These are phyloP conservation scores for Phytophthora gonapodyides DNA, from an alignment of 352 stramenopile species.

Conservation along the genomic window DNA sequence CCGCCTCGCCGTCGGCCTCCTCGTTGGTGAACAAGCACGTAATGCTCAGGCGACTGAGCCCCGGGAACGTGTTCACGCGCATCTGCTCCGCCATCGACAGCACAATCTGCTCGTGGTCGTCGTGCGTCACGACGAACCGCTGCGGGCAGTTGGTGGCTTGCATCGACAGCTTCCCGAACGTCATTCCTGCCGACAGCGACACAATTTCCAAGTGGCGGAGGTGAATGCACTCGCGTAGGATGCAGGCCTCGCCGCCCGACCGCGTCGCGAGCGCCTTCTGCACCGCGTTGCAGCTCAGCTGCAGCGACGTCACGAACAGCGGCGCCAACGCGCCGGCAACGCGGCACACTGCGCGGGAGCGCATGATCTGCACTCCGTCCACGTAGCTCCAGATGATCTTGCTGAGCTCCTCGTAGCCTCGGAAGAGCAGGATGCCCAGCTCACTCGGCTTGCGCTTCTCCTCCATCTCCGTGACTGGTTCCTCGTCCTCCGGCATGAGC, in stretches of 20 bases:
- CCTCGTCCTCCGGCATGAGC: constrained; percentile 23
- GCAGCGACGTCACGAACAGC: constrained; percentile 71
- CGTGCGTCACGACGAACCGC: constrained; percentile 86
- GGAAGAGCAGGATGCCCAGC: constrained; percentile 62
- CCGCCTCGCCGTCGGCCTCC: constrained; percentile 79
- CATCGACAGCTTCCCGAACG: constrained; percentile 86
- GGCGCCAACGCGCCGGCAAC: constrained; percentile 47
- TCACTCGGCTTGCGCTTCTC: constrained; percentile 32
- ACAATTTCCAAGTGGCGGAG: constrained; percentile 77
- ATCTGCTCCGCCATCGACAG: constrained; percentile 73
- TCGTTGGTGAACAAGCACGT: constrained; percentile 89
- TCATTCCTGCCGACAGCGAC: constrained; percentile 80
- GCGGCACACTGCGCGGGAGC: constrained; percentile 59
- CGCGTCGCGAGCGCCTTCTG: constrained; percentile 60
- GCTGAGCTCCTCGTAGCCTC: constrained; percentile 65
- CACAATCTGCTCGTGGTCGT: constrained; percentile 89
- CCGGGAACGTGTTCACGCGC: constrained; percentile 55
- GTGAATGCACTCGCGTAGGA: constrained; percentile 68
- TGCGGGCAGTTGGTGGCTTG: constrained; percentile 83
- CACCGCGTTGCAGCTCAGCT: constrained; percentile 81
- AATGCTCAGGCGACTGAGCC: constrained; percentile 63
- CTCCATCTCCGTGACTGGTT: constrained; percentile 20
- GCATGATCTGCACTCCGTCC: constrained; percentile 80
- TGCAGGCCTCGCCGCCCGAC: constrained; percentile 30
- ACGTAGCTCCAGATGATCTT: constrained; percentile 83